phyloP scores from a whole-genome alignment of 108 stramenopile species.

The Parietichytrium sp. region DNA sequence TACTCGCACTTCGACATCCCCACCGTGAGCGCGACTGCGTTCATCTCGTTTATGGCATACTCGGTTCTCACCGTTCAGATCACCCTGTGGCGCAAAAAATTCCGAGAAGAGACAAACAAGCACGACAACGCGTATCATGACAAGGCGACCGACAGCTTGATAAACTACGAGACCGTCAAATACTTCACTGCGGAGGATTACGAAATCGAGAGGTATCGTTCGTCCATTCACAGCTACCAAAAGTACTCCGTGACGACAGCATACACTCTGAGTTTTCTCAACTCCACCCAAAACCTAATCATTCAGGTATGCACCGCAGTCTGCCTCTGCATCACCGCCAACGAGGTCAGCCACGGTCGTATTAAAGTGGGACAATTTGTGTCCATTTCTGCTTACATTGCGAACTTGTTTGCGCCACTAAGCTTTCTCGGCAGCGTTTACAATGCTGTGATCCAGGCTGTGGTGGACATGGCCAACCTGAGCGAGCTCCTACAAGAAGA shows the following conservation, averaged over 20 bases:
- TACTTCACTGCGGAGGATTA: conserved; percentile 89
- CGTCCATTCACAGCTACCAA: conserved; percentile 75
- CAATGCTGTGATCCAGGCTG: conserved; percentile 80
- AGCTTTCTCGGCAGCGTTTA: conserved; percentile 89
- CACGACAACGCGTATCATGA: conserved; percentile 92
- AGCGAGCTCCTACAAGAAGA: conserved; percentile 80
- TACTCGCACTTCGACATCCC: conserved; percentile 79
- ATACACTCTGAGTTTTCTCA: conserved; percentile 78
- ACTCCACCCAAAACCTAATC: conserved; percentile 82
- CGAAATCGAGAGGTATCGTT: conserved; percentile 74
- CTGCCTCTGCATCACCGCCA: conserved; percentile 71
- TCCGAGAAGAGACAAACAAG: conserved; percentile 83
- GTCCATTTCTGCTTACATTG: conserved; percentile 79
- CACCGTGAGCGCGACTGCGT: conserved; percentile 74
- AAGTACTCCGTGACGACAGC: conserved; percentile 72
- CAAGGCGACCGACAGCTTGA: conserved; percentile 77
- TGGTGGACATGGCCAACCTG: conserved; percentile 86
- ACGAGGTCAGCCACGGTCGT: conserved; percentile 40
- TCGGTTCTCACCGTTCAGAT: conserved; percentile 80
- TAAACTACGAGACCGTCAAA: conserved; percentile 96
- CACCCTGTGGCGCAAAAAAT: conserved; percentile 91
- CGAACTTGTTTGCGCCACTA: conserved; percentile 83
- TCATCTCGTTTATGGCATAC: conserved; percentile 84
- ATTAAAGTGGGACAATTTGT: conserved; percentile 82
- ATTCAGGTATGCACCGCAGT: conserved; percentile 75